phyloP scores from a whole-genome alignment of 2,329 filamentous ascomycete genomes.

The Metarhizium sp. region DNA sequence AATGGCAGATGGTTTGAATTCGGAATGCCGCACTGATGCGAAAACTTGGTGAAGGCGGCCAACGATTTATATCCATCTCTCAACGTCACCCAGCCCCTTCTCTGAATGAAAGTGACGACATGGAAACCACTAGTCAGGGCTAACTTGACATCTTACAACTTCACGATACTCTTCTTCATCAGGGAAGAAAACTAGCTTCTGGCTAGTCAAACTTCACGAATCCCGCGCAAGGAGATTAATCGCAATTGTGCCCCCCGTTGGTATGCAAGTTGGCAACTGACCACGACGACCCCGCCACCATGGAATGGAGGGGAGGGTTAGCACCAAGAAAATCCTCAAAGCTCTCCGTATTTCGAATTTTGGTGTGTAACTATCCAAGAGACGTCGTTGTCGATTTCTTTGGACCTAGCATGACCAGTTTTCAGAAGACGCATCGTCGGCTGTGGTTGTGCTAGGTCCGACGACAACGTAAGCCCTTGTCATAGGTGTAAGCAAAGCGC shows the following conservation, averaged over 20 bases:
- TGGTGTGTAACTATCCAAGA: neutral
- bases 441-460: too few species aligned
- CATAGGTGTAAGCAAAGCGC: too few species aligned
- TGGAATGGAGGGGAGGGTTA: conserved; percentile 2
- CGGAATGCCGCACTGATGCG: too few species aligned
- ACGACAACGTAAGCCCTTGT: too few species aligned
- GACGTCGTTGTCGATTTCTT: too few species aligned
- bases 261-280: neutral
- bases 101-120: neutral
- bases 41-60: neutral
- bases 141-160: neutral
- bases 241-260: conserved; percentile 2
- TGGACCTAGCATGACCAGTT: too few species aligned
- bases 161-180: neutral
- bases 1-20: too few species aligned
- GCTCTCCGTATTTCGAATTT: neutral
- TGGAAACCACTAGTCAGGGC: neutral
- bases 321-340: neutral
- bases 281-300: neutral
- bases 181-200: neutral
- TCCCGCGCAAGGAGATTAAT: neutral
- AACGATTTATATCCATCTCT: neutral
- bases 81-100: neutral
- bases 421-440: too few species aligned
- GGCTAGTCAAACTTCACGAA: neutral